Percentiles rank a stretch among this genome's conserved stretches.
Conservation (phyloP, 2,329 filamentous ascomycete genomes). For the Bertia moriformis region DNA sequence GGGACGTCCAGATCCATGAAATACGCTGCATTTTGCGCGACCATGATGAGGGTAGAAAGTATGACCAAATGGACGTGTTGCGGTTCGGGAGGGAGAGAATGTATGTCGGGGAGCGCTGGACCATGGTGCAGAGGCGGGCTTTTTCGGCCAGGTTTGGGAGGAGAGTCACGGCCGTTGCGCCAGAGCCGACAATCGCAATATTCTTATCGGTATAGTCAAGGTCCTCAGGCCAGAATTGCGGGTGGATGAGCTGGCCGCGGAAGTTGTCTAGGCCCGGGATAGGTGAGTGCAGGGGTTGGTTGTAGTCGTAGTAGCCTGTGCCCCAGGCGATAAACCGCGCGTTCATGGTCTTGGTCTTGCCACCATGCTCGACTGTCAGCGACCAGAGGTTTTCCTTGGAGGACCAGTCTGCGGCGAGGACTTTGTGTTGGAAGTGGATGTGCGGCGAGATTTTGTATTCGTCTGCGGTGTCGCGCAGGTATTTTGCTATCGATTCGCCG, state of each 20-base stretch:
- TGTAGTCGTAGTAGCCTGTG: constrained; percentile 59
- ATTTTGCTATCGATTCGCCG: constrained; percentile 33
- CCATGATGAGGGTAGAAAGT: constrained; percentile 19
- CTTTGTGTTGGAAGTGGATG: constrained; percentile 33
- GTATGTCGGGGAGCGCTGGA: constrained; percentile 67
- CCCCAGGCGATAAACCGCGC: constrained; percentile 45
- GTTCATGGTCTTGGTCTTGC: constrained; percentile 15
- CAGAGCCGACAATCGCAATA: constrained; percentile 60
- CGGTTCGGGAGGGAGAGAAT: constrained; percentile 32
- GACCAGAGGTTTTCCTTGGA: constrained; percentile 40
- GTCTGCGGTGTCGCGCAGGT: constrained; percentile 34
- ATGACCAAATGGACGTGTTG: constrained; percentile 4
- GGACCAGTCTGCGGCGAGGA: constrained; percentile 35
- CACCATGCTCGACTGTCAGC: constrained; percentile 24
- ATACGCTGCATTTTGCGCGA: constrained; percentile 18
- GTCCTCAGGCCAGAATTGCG: constrained; percentile 63
- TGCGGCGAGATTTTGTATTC: constrained; percentile 34
- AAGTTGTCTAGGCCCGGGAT: constrained; percentile 59
- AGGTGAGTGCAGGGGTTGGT: constrained; percentile 37
- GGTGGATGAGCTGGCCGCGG: constrained; percentile 47
- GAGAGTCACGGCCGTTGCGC: constrained; percentile 68
- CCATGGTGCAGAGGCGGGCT: constrained; percentile 58
- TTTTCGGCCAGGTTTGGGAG: constrained; percentile 54
- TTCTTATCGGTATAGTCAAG: constrained; percentile 53
- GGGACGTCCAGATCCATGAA: constrained; percentile 26